Evolutionary conservation across 2,329 filamentous ascomycete species (phyloP).

Genomic region (Penicillium sp.): DNA sequence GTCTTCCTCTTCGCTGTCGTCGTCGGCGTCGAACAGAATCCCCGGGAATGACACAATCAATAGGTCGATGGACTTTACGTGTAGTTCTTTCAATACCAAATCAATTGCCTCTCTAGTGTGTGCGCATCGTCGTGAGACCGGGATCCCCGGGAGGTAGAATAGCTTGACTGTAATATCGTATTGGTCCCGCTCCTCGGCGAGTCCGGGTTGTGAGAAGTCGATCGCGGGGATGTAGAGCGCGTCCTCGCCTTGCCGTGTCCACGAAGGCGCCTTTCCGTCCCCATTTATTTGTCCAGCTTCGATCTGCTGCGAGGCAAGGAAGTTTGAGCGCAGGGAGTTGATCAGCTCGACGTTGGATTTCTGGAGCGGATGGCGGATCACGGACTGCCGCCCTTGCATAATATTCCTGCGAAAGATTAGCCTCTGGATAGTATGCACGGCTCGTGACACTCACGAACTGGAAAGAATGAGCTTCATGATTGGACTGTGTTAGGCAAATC

Average conservation of each 20-base stretch:
- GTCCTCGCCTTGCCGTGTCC: constrained; percentile 67
- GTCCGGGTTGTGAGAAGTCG: constrained; percentile 68
- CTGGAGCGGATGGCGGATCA: constrained; percentile 76
- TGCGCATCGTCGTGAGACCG: constrained; percentile 63
- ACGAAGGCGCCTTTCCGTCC: constrained; percentile 44
- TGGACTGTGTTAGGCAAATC: neutral
- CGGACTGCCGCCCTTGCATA: constrained; percentile 78
- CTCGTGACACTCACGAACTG: constrained; percentile 66
- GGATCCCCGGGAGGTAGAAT: constrained; percentile 80
- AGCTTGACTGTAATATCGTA: constrained; percentile 97
- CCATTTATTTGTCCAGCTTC: constrained; percentile 22
- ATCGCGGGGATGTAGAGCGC: constrained; percentile 77
- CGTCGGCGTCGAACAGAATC: constrained; percentile 89
- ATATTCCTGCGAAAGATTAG: constrained; percentile 63
- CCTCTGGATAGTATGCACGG: constrained; percentile 4
- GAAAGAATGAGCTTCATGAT: constrained; percentile 79
- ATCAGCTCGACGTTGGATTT: constrained; percentile 94
- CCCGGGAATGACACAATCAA: constrained; percentile 92
- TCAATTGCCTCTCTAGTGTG: constrained; percentile 78
- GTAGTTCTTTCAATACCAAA: constrained; percentile 77
- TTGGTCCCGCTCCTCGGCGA: constrained; percentile 77
- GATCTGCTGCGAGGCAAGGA: constrained; percentile 71
- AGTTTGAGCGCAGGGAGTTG: constrained; percentile 82
- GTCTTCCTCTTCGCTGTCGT: constrained; percentile 72
- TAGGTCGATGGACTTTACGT: constrained; percentile 75